phyloP scores from a whole-genome alignment of 2,329 filamentous ascomycete species.

The Stachybotrys chartarum region DNA sequence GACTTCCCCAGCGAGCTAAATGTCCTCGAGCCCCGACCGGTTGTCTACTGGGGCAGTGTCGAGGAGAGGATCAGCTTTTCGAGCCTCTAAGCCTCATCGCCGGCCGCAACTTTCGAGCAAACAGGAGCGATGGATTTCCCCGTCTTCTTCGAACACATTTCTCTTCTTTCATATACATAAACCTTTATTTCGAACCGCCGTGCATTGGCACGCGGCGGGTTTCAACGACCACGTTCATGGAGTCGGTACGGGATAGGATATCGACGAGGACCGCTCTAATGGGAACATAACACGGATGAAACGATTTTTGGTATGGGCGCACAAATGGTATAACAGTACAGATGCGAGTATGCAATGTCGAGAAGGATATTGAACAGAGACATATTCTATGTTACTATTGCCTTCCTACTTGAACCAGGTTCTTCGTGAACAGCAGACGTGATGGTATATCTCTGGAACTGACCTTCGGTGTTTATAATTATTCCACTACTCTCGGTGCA shows the following conservation, averaged over 20 bases:
- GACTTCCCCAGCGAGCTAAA: slow-evolving; percentile 45
- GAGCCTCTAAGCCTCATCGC: slow-evolving; percentile 3
- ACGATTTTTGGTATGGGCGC: background rate
- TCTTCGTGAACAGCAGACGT: no score
- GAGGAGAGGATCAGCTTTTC: slow-evolving; percentile 50
- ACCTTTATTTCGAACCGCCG: background rate
- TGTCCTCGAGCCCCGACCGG: slow-evolving; percentile 54
- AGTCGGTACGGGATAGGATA: background rate
- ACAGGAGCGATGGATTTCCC: background rate
- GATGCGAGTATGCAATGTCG: no score
- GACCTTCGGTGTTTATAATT: no score
- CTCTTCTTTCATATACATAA: background rate
- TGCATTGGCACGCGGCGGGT: background rate
- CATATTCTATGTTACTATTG: no score
- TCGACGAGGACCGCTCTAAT: background rate
- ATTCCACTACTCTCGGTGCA: no score
- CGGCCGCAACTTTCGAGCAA: no score
- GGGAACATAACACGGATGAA: background rate
- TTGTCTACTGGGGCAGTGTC: slow-evolving; percentile 56
- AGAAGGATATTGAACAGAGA: no score
- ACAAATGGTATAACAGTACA: background rate
- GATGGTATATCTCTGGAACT: no score
- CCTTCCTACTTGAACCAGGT: no score
- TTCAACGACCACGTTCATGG: background rate
- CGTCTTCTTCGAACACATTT: background rate